These are phyloP conservation scores for Mycena galericulata DNA, from an alignment of 768 basidiomycete genomes.

Conservation along the genomic window DNA sequence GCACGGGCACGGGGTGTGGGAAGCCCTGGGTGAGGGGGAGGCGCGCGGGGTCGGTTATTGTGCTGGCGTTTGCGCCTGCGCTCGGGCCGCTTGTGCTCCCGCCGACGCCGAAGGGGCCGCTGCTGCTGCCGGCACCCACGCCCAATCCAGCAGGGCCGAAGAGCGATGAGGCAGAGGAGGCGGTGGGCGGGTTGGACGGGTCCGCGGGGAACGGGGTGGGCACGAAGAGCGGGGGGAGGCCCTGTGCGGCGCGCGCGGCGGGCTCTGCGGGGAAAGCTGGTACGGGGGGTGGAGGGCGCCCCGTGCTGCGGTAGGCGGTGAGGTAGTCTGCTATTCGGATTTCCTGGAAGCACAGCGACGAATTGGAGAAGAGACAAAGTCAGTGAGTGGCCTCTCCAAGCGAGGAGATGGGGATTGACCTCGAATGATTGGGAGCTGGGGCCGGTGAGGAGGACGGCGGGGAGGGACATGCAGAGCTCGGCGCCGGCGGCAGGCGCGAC, in stretches of 20 bases:
- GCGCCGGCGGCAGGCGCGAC: neutral
- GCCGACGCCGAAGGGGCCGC: neutral
- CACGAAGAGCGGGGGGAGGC: conserved; percentile 54
- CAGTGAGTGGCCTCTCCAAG: neutral
- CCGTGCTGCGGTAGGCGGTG: conserved; percentile 46
- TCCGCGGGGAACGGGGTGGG: conserved; percentile 38
- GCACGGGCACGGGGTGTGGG: conserved; percentile 32
- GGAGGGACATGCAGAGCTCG: conserved; percentile 28
- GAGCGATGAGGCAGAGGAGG: neutral
- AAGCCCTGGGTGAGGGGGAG: conserved; percentile 47
- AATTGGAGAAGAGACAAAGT: conserved; percentile 28
- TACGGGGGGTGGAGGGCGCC: conserved; percentile 49
- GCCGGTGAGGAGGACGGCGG: neutral
- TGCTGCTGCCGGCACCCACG: neutral
- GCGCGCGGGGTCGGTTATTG: conserved; percentile 22
- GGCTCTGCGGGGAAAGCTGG: conserved; percentile 50
- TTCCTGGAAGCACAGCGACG: too few relatives aligned
- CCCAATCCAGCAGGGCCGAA: neutral
- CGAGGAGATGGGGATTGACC: conserved; percentile 5
- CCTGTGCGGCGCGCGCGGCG: conserved; percentile 48
- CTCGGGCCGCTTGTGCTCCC: neutral
- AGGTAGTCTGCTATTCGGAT: conserved; percentile 53
- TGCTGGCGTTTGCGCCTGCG: conserved; percentile 2
- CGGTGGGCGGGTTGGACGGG: neutral
- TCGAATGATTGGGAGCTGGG: conserved; percentile 30